These are phyloP conservation scores for Cardiospermum halicacabum DNA, from an alignment of 345 rosid species.

Conservation along the genomic window DNA sequence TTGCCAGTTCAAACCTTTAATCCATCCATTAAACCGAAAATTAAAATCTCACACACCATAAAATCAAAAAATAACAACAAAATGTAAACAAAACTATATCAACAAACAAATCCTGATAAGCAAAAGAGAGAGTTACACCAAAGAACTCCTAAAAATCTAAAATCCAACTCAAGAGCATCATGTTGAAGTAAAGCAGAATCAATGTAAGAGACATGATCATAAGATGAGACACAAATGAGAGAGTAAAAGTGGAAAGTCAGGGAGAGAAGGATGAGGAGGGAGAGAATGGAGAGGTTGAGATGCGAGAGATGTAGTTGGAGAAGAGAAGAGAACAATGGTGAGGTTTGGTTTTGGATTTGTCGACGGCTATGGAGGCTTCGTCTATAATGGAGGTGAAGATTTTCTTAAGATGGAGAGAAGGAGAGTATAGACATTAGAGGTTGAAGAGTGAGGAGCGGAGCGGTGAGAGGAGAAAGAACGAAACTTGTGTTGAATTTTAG, in stretches of 20 bases:
- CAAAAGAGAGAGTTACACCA: constrained; percentile 71
- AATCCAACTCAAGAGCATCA: constrained; percentile 82
- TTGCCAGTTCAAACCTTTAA: no score
- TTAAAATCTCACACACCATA: neutral
- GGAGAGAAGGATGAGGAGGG: constrained; percentile 20
- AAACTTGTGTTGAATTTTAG: no score
- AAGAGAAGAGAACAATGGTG: constrained; percentile 44
- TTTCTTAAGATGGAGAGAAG: constrained; percentile 10
- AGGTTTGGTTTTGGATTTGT: constrained; percentile 64
- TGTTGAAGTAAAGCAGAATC: constrained; percentile 64
- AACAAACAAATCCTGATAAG: no score
- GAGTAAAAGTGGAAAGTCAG: constrained; percentile 39
- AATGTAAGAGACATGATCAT: constrained; percentile 60
- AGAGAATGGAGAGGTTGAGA: constrained; percentile 37
- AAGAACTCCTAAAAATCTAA: constrained; percentile 93
- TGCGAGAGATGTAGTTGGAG: constrained; percentile 44
- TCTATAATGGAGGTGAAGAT: constrained; percentile 15
- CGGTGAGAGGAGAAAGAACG: no score
- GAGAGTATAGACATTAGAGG: no score
- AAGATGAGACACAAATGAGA: constrained; percentile 72
- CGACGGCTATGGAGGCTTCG: constrained; percentile 19
- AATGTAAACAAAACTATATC: neutral
- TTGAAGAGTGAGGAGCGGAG: no score
- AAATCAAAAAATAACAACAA: no score
- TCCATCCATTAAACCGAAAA: neutral